Evolutionary conservation across 2,329 filamentous ascomycete species (phyloP).

Genomic region (Curvularia hawaiiensis): DNA sequence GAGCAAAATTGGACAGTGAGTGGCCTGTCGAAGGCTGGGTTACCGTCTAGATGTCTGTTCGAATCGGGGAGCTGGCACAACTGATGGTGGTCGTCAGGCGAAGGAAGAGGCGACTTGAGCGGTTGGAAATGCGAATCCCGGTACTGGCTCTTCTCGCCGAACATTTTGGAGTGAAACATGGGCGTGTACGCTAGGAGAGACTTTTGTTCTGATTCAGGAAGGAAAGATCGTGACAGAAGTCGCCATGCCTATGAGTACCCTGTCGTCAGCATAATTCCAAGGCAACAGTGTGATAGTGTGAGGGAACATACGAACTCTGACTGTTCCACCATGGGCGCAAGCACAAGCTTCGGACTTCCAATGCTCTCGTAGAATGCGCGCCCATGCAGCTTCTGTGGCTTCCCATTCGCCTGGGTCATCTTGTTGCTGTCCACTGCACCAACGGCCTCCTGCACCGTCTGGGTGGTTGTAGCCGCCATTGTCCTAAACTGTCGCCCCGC

Average conservation of each 20-base stretch:
- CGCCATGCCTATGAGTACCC: slow-evolving; percentile 79
- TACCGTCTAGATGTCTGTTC: slow-evolving; percentile 72
- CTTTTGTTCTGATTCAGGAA: slow-evolving; percentile 64
- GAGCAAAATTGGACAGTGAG: slow-evolving; percentile 97
- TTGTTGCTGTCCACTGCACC: slow-evolving; percentile 15
- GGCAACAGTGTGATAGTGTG: background rate
- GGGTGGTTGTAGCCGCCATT: slow-evolving; percentile 26
- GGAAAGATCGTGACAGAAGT: slow-evolving; percentile 91
- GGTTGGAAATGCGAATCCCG: slow-evolving; percentile 83
- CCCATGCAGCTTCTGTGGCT: slow-evolving; percentile 70
- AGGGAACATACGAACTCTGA: slow-evolving; percentile 83
- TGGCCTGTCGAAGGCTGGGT: slow-evolving; percentile 81
- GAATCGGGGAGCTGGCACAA: slow-evolving; percentile 35
- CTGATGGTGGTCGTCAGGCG: slow-evolving; percentile 44
- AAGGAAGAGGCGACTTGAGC: slow-evolving; percentile 47
- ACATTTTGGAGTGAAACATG: slow-evolving; percentile 94
- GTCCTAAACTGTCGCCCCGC: slow-evolving; percentile 17
- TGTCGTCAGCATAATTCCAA: slow-evolving; percentile 13
- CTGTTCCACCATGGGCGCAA: slow-evolving; percentile 98
- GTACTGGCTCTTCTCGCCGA: slow-evolving; percentile 76
- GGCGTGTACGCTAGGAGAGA: slow-evolving; percentile 84
- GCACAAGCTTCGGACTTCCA: slow-evolving; percentile 85
- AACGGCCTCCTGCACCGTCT: slow-evolving; percentile 9
- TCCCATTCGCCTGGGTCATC: slow-evolving; percentile 15
- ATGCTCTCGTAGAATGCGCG: slow-evolving; percentile 94